These are phyloP conservation scores for Rhizopogon rudus DNA, from an alignment of 768 basidiomycete species.

Conservation along the genomic window DNA sequence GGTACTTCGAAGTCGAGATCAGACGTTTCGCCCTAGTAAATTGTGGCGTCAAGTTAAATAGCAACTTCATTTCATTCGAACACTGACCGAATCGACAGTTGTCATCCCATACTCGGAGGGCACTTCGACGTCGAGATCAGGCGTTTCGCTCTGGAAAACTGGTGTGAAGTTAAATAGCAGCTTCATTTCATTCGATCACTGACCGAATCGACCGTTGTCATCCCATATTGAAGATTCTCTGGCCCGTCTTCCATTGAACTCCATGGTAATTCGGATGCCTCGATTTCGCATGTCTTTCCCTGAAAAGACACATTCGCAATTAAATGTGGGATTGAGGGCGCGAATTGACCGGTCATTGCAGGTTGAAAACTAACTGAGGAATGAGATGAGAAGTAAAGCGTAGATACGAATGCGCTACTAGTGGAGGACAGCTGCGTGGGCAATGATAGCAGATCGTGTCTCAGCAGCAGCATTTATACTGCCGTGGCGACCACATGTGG, in stretches of 20 bases:
- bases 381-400: conserved; percentile 2
- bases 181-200: conserved; percentile 2
- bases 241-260: conserved; percentile 18
- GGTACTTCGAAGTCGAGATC: conserved; percentile 2
- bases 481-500: conserved; percentile 1
- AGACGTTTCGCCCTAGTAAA: conserved; percentile 11
- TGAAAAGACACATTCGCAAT: conserved; percentile 6
- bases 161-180: not conserved
- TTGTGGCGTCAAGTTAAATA: not conserved
- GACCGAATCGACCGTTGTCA: conserved; percentile 19
- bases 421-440: conserved; percentile 26
- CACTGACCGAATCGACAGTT: conserved; percentile 19
- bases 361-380: conserved; percentile 7
- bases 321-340: conserved; percentile 7
- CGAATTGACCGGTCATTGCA: conserved; percentile 23
- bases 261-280: not conserved
- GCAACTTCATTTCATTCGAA: not conserved
- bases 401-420: conserved; percentile 1
- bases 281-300: not conserved
- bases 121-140: conserved; percentile 3
- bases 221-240: conserved; percentile 22
- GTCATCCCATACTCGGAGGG: conserved; percentile 17
- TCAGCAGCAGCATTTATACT: conserved; percentile 17
- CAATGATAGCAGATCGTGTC: not conserved
- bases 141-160: conserved; percentile 10